Base-by-base conservation (phyloP, 1,139 yeast species). In the Kluyveromyces sp. region DNA sequence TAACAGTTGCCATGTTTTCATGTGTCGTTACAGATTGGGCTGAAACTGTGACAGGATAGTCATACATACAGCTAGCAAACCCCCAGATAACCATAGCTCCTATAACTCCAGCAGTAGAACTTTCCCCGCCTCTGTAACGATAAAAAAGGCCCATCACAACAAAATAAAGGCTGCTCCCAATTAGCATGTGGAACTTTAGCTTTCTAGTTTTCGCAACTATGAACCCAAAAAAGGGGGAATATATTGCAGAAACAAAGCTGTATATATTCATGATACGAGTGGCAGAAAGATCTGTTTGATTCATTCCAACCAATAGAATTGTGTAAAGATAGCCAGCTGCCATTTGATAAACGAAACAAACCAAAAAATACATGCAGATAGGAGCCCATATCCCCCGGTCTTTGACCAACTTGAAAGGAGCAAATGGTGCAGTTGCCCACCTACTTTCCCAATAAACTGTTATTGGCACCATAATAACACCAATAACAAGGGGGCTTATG, bases 301-400 rank as follows among this genome's bases (percentile, higher is more conserved):
- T 69, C 62, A 81, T 74, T 4, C 82, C 81, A 32, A 80, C 85
- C 45, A 75, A 56, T 48, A 82, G 68, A 29, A 81, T 79, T 0
- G 86, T 72, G 61, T 76, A 80, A 67, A 82, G 64, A 60, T 69
- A 82, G 56, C 78, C 84, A 52, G 79, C 77, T 47, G 81, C 84
- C 81, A 80, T 75, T 65, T 76, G 75, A 77, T 77, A 79, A 45
- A 78, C 66, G 59, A 78, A 71, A 64, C 79, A 72, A n/a, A 53
- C 34, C 25, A 60, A 43, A 42, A 59, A 49, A 2, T 61, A 53
- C 2, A 81, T 70, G 30, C 60, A 53, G 39, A 74, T 49, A 57
- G 85, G 81, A 55, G 84, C 74, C 73, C 82, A 77, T 30, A 81
- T 79, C 51, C 84, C 83, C 55, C 85, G 73, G 60, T 81, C 83